phyloP scores from a whole-genome alignment of 257 asterid species.

The Petunia axillaris region DNA sequence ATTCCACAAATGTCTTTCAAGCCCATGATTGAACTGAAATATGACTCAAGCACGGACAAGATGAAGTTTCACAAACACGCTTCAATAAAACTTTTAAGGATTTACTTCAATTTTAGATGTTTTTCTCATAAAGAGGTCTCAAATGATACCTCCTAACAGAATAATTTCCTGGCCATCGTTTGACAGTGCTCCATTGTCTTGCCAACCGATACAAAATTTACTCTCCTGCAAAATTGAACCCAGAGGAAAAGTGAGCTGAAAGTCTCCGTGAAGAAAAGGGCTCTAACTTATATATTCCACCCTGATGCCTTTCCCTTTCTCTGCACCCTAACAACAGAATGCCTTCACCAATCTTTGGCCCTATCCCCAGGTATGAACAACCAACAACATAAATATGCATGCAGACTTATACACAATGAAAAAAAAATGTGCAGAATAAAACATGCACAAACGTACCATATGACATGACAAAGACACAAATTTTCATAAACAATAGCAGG shows the following conservation, averaged over 20 bases:
- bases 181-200: slow-evolving; percentile 52
- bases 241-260: slow-evolving; percentile 3
- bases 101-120: background rate
- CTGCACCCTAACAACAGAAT: slow-evolving; percentile 3
- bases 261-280: background rate
- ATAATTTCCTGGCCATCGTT: slow-evolving; percentile 56
- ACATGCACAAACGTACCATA: background rate
- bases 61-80: background rate
- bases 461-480: background rate
- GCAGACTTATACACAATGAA: background rate
- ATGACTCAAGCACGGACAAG: background rate
- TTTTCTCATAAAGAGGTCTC: slow-evolving; percentile 1
- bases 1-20: slow-evolving; percentile 18
- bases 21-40: background rate
- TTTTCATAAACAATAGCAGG: background rate
- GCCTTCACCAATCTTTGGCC: background rate
- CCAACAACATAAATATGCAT: background rate
- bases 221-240: slow-evolving; percentile 49
- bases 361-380: background rate
- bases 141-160: slow-evolving; percentile 66
- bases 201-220: slow-evolving; percentile 84
- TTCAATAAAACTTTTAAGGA: background rate
- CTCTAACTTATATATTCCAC: background rate
- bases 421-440: background rate
- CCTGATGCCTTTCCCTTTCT: slow-evolving; percentile 1